Evolutionary conservation across 2,329 filamentous ascomycete genomes (phyloP).

Genomic region (Paraphoma chrysanthemicola): DNA sequence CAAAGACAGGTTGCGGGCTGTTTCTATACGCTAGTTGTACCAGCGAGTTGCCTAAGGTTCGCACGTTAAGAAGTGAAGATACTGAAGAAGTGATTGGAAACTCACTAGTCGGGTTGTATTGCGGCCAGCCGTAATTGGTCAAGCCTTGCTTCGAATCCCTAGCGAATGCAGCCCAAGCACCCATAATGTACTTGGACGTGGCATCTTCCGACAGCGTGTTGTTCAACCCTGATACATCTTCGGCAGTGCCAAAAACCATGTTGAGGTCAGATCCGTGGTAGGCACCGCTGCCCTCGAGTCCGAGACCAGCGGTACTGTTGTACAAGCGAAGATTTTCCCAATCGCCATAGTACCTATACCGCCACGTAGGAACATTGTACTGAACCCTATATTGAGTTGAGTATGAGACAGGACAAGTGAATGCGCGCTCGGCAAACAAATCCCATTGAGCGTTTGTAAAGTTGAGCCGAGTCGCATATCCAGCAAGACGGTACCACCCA

Average conservation of each 20-base stretch:
- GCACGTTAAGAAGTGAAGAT: not conserved
- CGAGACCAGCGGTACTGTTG: conserved; percentile 31
- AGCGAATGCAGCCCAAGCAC: conserved; percentile 45
- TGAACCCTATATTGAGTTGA: conserved; percentile 28
- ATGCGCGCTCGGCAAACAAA: conserved; percentile 29
- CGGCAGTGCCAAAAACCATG: conserved; percentile 44
- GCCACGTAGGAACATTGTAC: conserved; percentile 42
- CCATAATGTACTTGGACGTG: conserved; percentile 42
- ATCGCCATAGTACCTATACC: conserved; percentile 47
- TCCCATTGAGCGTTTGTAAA: conserved; percentile 32
- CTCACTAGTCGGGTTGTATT: conserved; percentile 22
- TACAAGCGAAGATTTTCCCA: conserved; percentile 45
- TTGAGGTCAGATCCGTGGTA: conserved; percentile 48
- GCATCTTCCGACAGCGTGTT: conserved; percentile 32
- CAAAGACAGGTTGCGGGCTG: conserved; percentile 20
- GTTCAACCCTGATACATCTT: conserved; percentile 29
- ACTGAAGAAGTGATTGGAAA: not conserved
- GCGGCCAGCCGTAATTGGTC: conserved; percentile 42
- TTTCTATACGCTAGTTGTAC: conserved; percentile 30
- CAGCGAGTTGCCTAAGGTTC: conserved; percentile 21
- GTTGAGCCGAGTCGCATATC: conserved; percentile 26
- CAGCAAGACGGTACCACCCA: conserved; percentile 37
- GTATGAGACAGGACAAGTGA: conserved; percentile 30
- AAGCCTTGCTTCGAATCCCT: conserved; percentile 38
- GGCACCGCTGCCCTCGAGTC: conserved; percentile 38